These are phyloP conservation scores for Pichia sp. DNA, from an alignment of 1,139 yeast genomes.

Conservation along the genomic window DNA sequence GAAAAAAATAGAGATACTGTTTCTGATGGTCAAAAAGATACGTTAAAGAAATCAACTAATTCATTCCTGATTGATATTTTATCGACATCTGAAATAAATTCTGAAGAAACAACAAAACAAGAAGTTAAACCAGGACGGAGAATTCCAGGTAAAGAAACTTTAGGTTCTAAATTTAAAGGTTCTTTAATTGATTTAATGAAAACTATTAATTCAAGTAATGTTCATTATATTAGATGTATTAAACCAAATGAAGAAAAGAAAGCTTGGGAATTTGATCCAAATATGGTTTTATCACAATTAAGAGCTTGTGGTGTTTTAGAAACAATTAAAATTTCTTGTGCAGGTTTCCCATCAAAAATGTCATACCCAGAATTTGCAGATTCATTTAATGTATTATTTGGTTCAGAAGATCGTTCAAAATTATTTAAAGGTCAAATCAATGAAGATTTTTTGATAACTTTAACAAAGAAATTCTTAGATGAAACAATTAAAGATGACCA, in stretches of 20 bases:
- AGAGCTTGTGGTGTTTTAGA: slow-evolving; percentile 99
- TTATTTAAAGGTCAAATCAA: slow-evolving; percentile 52
- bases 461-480: slow-evolving; percentile 63
- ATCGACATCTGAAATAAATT: slow-evolving; percentile 58
- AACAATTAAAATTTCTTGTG: slow-evolving; percentile 93
- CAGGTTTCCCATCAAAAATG: slow-evolving; percentile 97
- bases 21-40: slow-evolving; percentile 90
- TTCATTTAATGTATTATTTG: slow-evolving; percentile 76
- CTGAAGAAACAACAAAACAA: slow-evolving; percentile 40
- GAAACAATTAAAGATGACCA: slow-evolving; percentile 55
- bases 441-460: slow-evolving; percentile 51
- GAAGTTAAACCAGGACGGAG: slow-evolving; percentile 32
- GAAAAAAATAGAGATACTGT: slow-evolving; percentile 97
- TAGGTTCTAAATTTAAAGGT: slow-evolving; percentile 89
- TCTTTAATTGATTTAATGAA: slow-evolving; percentile 89
- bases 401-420: slow-evolving; percentile 55
- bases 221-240: slow-evolving; percentile 94
- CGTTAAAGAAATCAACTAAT: slow-evolving; percentile 64
- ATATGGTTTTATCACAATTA: slow-evolving; percentile 90
- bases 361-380: slow-evolving; percentile 89
- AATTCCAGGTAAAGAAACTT: slow-evolving; percentile 77
- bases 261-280: slow-evolving; percentile 94
- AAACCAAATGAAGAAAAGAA: slow-evolving; percentile 91
- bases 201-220: slow-evolving; percentile 90
- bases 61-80: slow-evolving; percentile 58